These are phyloP conservation scores for Termitomyces sp. DNA, from an alignment of 768 basidiomycete genomes.

Conservation along the genomic window DNA sequence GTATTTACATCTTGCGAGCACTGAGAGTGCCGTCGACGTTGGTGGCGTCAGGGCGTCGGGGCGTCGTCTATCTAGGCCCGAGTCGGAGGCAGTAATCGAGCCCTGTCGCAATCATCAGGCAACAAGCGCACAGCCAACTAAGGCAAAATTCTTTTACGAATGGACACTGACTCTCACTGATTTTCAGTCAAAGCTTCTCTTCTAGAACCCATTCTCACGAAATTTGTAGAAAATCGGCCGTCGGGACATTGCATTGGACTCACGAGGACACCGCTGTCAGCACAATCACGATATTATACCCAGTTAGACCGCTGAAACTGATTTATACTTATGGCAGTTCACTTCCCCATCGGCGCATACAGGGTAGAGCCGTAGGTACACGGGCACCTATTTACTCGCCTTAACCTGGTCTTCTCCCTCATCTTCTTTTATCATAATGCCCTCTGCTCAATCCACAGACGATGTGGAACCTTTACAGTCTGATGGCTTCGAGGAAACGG, in stretches of 20 bases:
- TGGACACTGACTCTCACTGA: neutral
- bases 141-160: neutral
- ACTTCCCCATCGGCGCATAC: conserved; percentile 3
- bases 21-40: neutral
- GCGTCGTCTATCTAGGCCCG: neutral
- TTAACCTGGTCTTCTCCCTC: neutral
- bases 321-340: conserved; percentile 7
- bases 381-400: neutral
- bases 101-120: neutral
- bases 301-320: conserved; percentile 9
- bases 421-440: neutral
- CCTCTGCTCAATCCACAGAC: neutral
- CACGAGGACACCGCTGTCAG: conserved; percentile 7
- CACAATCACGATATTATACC: conserved; percentile 5
- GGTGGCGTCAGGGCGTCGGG: neutral
- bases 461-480: neutral
- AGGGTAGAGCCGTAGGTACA: neutral
- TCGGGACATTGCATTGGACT: neutral
- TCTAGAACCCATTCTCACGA: neutral
- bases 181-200: neutral
- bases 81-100: neutral
- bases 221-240: neutral
- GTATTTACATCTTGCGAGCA: neutral
- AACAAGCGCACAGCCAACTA: neutral
- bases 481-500: neutral